Base-by-base conservation (phyloP, 2,329 filamentous ascomycete species). In the Chalaropsis thielavioides region DNA sequence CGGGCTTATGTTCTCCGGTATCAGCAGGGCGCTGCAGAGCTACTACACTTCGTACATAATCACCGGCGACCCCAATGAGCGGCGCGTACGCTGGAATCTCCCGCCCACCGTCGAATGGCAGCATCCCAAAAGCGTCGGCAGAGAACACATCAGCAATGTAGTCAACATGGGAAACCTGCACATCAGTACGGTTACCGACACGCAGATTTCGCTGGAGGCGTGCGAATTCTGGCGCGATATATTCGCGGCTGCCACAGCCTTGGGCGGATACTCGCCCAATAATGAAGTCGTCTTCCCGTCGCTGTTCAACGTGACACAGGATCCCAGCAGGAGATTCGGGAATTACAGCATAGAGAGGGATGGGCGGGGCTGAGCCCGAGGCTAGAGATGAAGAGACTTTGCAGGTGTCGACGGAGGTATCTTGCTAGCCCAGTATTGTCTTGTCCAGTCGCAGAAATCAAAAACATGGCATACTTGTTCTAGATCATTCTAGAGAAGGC, bases 11-110 rank as follows among this genome's bases (percentile, higher is more conserved):
- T 70, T 74, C 60, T 68, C 70, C 4, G 72, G 73, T 10, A 71
- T 77, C 58, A 72, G 72, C 61, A 71, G 71, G 11, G 73, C 71
- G 0, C 71, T 75, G 69, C 76, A 78, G 69, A 74, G 72, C 64
- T 78, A 78, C 66, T 69, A 77, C 13, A 71, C 74, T 3, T 75
- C 73, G 13, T 77, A 76, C 67, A 73, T 73, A n/a, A 70, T 72
- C 17, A 72, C 70, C 1, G 76, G 76, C 0, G 71, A 78, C 65
- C 76, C 76, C 11, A 78, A 78, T 67, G 74, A 69, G 0, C 71
- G 70, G 27, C 69, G 72, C 1, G 70, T 72, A 40, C 64, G 68
- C 5, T 68, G 69, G 35, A 73, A 73, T 38, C n/a, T 76, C 5
- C 74, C 74, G 43, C 69, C 72, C 1, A 73, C 74, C 1, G 69